Evolutionary conservation across 2,329 filamentous ascomycete genomes (phyloP).

Genomic region (Talaromyces amestolkiae): DNA sequence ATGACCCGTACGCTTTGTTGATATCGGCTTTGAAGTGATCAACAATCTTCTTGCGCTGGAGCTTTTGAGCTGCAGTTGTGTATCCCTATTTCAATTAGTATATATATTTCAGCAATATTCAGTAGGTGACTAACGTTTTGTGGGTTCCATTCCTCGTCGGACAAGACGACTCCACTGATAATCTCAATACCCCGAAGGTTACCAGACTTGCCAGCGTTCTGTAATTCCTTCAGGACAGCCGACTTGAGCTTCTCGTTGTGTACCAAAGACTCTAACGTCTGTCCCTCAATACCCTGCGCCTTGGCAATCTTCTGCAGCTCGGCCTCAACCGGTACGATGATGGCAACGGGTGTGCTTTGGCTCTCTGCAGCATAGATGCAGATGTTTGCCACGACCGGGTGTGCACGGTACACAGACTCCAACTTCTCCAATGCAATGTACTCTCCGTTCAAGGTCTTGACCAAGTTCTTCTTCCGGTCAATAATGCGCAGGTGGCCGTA

Average conservation of each 20-base stretch:
- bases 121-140: slow-evolving; percentile 36
- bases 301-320: slow-evolving; percentile 56
- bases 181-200: slow-evolving; percentile 43
- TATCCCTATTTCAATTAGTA: slow-evolving; percentile 52
- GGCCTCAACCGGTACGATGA: slow-evolving; percentile 65
- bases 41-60: slow-evolving; percentile 67
- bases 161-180: slow-evolving; percentile 44
- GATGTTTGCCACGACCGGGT: slow-evolving; percentile 76
- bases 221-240: slow-evolving; percentile 42
- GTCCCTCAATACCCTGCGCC: slow-evolving; percentile 61
- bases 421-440: slow-evolving; percentile 97
- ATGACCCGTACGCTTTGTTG: slow-evolving; percentile 55
- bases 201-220: slow-evolving; percentile 36
- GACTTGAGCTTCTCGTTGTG: slow-evolving; percentile 44
- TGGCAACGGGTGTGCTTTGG: slow-evolving; percentile 74
- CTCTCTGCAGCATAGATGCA: slow-evolving; percentile 79
- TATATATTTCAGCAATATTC: not conserved
- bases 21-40: slow-evolving; percentile 62
- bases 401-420: slow-evolving; percentile 83
- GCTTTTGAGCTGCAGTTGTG: slow-evolving; percentile 69
- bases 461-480: slow-evolving; percentile 96
- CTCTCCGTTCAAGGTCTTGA: slow-evolving; percentile 93
- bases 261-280: slow-evolving; percentile 66
- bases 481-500: slow-evolving; percentile 82
- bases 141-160: slow-evolving; percentile 47